These are phyloP conservation scores for Rhizopogon vinicolor DNA, from an alignment of 768 basidiomycete species.

Conservation along the genomic window DNA sequence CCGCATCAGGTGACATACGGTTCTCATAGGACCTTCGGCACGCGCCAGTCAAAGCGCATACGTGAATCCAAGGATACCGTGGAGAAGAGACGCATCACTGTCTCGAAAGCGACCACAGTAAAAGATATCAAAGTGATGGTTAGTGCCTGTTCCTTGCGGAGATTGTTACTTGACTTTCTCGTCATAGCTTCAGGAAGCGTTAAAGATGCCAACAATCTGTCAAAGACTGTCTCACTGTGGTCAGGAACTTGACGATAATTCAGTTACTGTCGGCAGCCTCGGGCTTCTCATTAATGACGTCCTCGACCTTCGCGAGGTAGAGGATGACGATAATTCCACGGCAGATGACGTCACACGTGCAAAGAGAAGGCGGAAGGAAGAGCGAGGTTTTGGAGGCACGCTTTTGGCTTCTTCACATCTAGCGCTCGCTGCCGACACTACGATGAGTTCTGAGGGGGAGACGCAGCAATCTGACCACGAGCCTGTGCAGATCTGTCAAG, in stretches of 20 bases:
- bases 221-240: slow-evolving; percentile 65
- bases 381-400: slow-evolving; percentile 73
- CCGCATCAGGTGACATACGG: neutral
- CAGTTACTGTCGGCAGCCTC: slow-evolving; percentile 44
- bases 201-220: slow-evolving; percentile 69
- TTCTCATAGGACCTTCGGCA: slow-evolving; percentile 35
- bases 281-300: slow-evolving; percentile 58
- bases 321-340: slow-evolving; percentile 51
- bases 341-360: slow-evolving; percentile 43
- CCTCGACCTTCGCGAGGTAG: slow-evolving; percentile 59
- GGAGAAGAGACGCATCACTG: slow-evolving; percentile 45
- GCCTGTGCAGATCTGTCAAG: slow-evolving; percentile 40
- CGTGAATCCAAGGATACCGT: slow-evolving; percentile 50
- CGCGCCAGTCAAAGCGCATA: slow-evolving; percentile 69
- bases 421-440: slow-evolving; percentile 24
- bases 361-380: slow-evolving; percentile 42
- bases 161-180: slow-evolving; percentile 2
- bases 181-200: slow-evolving; percentile 53
- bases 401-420: slow-evolving; percentile 46
- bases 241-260: slow-evolving; percentile 61
- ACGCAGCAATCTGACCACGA: slow-evolving; percentile 14
- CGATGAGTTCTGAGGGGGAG: slow-evolving; percentile 30
- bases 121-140: slow-evolving; percentile 79
- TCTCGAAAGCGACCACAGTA: slow-evolving; percentile 63
- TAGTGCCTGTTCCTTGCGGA: slow-evolving; percentile 16